phyloP scores from a whole-genome alignment of 1,284 basidiomycete genomes.

The Puccinia polysora region DNA sequence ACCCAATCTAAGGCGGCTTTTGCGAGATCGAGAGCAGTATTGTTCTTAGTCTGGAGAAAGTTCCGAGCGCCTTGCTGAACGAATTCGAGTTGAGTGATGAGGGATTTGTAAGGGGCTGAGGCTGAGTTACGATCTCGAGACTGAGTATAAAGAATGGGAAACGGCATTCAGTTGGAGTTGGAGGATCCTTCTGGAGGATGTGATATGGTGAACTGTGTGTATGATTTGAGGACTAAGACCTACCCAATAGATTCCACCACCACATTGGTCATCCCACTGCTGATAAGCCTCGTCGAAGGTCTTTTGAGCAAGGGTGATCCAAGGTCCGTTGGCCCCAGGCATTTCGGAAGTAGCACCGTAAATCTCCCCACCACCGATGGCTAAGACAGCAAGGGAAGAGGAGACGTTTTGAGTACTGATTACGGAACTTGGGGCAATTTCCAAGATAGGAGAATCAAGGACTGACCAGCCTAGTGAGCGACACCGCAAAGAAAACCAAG shows the following conservation, averaged over 20 bases:
- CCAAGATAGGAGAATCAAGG: neutral
- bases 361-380: slow-evolving; percentile 20
- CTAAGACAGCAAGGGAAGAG: neutral
- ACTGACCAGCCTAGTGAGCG: slow-evolving; percentile 4
- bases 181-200: neutral
- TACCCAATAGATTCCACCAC: slow-evolving; percentile 29
- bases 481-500: too few relatives aligned
- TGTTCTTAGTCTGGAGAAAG: slow-evolving; percentile 19
- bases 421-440: neutral
- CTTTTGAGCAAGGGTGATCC: slow-evolving; percentile 12
- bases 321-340: slow-evolving; percentile 14
- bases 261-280: slow-evolving; percentile 21
- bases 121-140: slow-evolving; percentile 10
- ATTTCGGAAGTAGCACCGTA: neutral
- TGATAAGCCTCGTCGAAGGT: slow-evolving; percentile 19
- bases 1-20: slow-evolving; percentile 42
- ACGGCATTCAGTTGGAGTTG: neutral
- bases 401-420: neutral
- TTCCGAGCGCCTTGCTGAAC: slow-evolving; percentile 33
- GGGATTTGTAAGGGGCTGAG: slow-evolving; percentile 38
- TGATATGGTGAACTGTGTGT: too few relatives aligned
- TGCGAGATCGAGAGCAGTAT: slow-evolving; percentile 27
- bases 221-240: neutral
- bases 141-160: neutral
- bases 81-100: slow-evolving; percentile 41